phyloP scores from a whole-genome alignment of 768 basidiomycete species.

The Mycena filopes region DNA sequence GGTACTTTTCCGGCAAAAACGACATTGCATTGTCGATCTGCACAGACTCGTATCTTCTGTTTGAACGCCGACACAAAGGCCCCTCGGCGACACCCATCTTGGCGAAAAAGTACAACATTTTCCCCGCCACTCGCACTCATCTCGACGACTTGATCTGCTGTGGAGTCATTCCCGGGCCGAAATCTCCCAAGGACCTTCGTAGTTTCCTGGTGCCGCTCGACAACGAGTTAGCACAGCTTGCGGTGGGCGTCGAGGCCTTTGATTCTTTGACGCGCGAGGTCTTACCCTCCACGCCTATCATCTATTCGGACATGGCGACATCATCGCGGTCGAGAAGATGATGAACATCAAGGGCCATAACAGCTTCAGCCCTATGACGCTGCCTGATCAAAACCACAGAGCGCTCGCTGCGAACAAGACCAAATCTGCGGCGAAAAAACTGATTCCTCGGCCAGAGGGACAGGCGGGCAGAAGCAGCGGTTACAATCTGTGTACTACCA shows the following conservation, averaged over 20 bases:
- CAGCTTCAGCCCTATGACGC: constrained; percentile 39
- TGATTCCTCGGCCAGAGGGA: no score
- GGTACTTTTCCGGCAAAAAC: background rate
- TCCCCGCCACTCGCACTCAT: no score
- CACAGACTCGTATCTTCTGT: constrained; percentile 2
- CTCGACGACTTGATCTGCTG: no score
- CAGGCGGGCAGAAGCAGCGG: no score
- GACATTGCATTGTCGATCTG: constrained; percentile 1
- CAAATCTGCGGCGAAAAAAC: no score
- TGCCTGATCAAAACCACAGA: no score
- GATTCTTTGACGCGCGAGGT: constrained; percentile 37
- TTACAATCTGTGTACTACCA: no score
- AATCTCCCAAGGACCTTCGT: background rate
- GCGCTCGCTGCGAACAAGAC: no score
- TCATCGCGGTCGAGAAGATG: constrained; percentile 43
- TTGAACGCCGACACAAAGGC: background rate
- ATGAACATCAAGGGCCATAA: constrained; percentile 52
- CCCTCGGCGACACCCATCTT: constrained; percentile 6
- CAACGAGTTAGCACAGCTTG: constrained; percentile 1
- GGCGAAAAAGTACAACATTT: no score
- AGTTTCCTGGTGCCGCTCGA: constrained; percentile 1
- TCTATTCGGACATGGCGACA: constrained; percentile 44
- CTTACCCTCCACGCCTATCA: constrained; percentile 41
- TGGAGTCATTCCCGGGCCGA: no score
- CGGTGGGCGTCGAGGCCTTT: constrained; percentile 28